Base-by-base conservation (phyloP, 352 stramenopile genomes). In the Aphanomyces stellatus region DNA sequence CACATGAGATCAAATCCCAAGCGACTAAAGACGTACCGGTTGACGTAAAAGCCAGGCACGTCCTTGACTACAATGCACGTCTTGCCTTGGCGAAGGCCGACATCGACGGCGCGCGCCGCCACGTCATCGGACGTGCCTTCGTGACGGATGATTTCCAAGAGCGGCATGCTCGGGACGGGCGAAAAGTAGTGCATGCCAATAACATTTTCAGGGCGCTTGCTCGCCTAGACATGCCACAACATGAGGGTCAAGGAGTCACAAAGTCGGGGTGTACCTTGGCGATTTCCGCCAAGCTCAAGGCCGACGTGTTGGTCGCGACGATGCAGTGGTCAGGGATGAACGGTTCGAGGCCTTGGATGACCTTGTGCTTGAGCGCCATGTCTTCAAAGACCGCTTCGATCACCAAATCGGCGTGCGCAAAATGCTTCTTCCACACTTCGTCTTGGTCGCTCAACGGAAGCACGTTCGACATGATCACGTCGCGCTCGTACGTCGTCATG, bases 111-210 rank as follows among this genome's bases (percentile, higher is more conserved):
- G 35, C 90, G 92, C 15, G 93, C 89, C 24, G 88, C 88, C 13
- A 92, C 89, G 48, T 84, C 77, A 51, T 97, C 87, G 34, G 82
- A 95, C 31, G 93, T 98, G 49, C 85, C 85, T 33, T 88, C 78
- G 78, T 98, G 95, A 68, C 91, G 93, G 75, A 99, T 99, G 42
- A 99, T 98, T 79, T 99, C 97, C 65, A 99, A 79, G 46, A 99
- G 80, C 27, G 95, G 96, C 97, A 99, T 99, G 49, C 81, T 91
- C 15, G 95, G 94, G 61, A 99, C 97, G 28, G 97, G 97, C 30
- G 86, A 98, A 76, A 99, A 99, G 80, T 99, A 99, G 81, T 99
- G 97, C 95, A 99, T 99, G 51, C 97, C 97, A 27, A 99, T 94
- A 19, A 98, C 85, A 59, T 95, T 96, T 70, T 97, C 78, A 15